Conservation (phyloP, 1,284 basidiomycete species). For the Peniophora sp. region DNA sequence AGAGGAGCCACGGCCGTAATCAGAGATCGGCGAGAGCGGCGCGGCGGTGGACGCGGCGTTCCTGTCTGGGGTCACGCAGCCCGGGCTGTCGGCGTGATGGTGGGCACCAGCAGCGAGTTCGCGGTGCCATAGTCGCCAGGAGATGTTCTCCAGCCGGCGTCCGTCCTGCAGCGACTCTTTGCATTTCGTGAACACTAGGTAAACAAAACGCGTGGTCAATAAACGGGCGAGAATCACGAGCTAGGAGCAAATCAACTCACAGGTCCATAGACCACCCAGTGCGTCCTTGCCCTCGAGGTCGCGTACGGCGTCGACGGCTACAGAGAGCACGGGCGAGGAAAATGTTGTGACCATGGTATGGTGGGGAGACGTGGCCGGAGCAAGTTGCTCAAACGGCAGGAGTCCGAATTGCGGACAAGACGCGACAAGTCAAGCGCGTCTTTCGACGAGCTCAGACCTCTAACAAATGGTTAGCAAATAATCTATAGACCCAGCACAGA, state of each 20-base stretch:
- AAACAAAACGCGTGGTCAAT: conserved; percentile 3
- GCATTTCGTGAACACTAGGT: conserved; percentile 76
- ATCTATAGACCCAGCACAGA: too few species aligned
- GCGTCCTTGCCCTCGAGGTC: conserved; percentile 62
- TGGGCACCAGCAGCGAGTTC: conserved; percentile 33
- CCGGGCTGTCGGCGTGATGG: conserved; percentile 20
- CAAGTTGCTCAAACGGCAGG: not conserved
- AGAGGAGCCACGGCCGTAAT: conserved; percentile 14
- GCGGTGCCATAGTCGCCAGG: conserved; percentile 80
- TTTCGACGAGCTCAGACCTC: too few species aligned
- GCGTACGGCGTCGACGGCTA: conserved; percentile 54
- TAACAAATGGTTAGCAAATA: too few species aligned
- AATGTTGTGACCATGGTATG: conserved; percentile 44
- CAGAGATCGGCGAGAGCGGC: conserved; percentile 26
- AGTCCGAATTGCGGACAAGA: too few species aligned
- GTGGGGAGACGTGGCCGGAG: conserved; percentile 9
- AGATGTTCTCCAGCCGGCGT: conserved; percentile 73
- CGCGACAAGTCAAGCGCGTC: too few species aligned
- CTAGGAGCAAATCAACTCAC: conserved; percentile 29
- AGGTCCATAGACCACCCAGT: conserved; percentile 52
- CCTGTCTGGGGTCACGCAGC: conserved; percentile 19
- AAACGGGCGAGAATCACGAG: conserved; percentile 4
- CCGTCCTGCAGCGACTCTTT: conserved; percentile 74
- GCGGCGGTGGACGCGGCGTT: conserved; percentile 14
- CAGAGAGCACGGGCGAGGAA: conserved; percentile 53